A percentile compares a stretch with the other conserved stretches of the same genome.
These are phyloP conservation scores for Suillus sp. DNA, from an alignment of 768 basidiomycete genomes.

Conservation along the genomic window DNA sequence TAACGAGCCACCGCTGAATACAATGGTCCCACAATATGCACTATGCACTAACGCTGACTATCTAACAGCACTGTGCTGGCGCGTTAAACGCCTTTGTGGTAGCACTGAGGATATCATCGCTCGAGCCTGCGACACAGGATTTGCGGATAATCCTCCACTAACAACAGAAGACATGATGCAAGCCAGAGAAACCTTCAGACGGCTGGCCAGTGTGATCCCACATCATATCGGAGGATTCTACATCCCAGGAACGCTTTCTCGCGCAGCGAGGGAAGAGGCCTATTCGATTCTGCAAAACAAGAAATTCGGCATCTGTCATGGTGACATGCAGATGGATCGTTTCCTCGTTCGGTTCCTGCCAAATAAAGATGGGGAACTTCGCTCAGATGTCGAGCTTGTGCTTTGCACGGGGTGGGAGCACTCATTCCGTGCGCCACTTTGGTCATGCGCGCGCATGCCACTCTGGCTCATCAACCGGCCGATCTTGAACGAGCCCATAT, in stretches of 20 bases:
- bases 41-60: slow-evolving; percentile 28
- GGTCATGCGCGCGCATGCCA: slow-evolving; percentile 36
- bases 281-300: slow-evolving; percentile 26
- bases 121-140: slow-evolving; percentile 18
- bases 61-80: slow-evolving; percentile 28
- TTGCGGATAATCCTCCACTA: slow-evolving; percentile 21
- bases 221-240: slow-evolving; percentile 35
- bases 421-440: slow-evolving; percentile 32
- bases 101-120: neutral
- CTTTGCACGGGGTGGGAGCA: slow-evolving; percentile 35
- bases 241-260: slow-evolving; percentile 27
- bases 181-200: slow-evolving; percentile 30
- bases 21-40: slow-evolving; percentile 27
- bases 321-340: slow-evolving; percentile 35
- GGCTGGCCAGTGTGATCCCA: slow-evolving; percentile 25
- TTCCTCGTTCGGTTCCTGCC: slow-evolving; percentile 28
- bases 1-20: slow-evolving; percentile 27
- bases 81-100: slow-evolving; percentile 29
- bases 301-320: slow-evolving; percentile 30
- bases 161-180: slow-evolving; percentile 24
- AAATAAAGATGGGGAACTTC: slow-evolving; percentile 17
- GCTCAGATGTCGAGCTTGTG: slow-evolving; percentile 18
- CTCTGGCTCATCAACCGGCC: slow-evolving; percentile 26
- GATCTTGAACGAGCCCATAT: slow-evolving; percentile 23
- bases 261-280: slow-evolving; percentile 26